Evolutionary conservation across 345 rosid genomes (phyloP).

Genomic region (Hypericum androsaemum): DNA sequence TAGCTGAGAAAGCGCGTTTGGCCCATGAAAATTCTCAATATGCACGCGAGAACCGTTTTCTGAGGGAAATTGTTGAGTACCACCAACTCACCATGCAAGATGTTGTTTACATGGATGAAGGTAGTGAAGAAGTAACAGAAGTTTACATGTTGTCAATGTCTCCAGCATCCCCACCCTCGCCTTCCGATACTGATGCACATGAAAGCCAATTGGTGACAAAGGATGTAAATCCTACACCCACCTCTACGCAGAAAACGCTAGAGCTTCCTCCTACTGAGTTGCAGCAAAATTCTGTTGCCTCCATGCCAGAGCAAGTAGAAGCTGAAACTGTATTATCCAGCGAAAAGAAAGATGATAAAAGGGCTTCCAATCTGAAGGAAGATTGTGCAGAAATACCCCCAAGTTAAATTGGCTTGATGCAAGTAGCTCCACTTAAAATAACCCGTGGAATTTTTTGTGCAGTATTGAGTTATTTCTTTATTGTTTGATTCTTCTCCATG

Average conservation of each 20-base stretch:
- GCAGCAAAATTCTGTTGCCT: slow-evolving; percentile 5
- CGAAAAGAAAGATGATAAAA: slow-evolving; percentile 14
- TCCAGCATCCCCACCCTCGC: slow-evolving; percentile 42
- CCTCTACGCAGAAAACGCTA: slow-evolving; percentile 13
- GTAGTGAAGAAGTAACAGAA: slow-evolving; percentile 80
- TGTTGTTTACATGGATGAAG: slow-evolving; percentile 81
- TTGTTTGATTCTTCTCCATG: too few relatives aligned
- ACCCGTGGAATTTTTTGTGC: too few relatives aligned
- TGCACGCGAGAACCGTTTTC: slow-evolving; percentile 81
- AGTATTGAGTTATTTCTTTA: too few relatives aligned
- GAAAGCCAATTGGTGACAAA: slow-evolving; percentile 13
- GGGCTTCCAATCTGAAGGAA: not conserved
- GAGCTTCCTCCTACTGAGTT: slow-evolving; percentile 13
- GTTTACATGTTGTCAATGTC: slow-evolving; percentile 48
- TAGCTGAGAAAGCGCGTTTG: slow-evolving; percentile 91
- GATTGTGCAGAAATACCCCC: not conserved
- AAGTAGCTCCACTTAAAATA: not conserved
- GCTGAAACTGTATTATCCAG: not conserved
- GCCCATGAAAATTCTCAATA: slow-evolving; percentile 79
- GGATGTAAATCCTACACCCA: slow-evolving; percentile 20
- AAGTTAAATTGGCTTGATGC: slow-evolving; percentile 11
- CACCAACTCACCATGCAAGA: slow-evolving; percentile 97
- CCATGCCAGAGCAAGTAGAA: slow-evolving; percentile 6
- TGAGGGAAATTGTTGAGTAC: slow-evolving; percentile 92
- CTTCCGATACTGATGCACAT: slow-evolving; percentile 22